Evolutionary conservation across 2,329 filamentous ascomycete genomes (phyloP).

Genomic region (Ophiostoma novo-ulmi): DNA sequence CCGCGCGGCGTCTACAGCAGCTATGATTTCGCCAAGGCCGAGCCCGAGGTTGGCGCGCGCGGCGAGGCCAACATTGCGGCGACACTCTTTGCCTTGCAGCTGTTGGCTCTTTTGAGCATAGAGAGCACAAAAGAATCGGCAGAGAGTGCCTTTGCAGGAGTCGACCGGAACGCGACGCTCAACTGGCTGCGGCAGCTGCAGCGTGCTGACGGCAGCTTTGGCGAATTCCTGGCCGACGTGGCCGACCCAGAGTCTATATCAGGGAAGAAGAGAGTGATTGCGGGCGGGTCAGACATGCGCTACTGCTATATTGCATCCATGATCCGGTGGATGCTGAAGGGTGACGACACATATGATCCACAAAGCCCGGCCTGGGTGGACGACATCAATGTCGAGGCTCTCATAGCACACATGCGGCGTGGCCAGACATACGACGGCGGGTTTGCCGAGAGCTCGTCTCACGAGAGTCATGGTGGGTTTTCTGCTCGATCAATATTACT

Average conservation of each 20-base stretch:
- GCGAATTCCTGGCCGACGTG: conserved; percentile 63
- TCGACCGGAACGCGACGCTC: conserved; percentile 64
- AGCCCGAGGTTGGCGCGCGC: conserved; percentile 39
- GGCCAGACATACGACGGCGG: conserved; percentile 76
- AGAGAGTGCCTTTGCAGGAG: conserved; percentile 50
- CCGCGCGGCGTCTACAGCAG: conserved; percentile 33
- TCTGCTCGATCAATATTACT: not conserved
- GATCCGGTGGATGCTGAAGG: conserved; percentile 75
- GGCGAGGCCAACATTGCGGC: conserved; percentile 70
- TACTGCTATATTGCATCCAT: conserved; percentile 82
- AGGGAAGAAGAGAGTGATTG: conserved; percentile 44
- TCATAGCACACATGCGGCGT: conserved; percentile 63
- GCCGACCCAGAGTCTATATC: conserved; percentile 15
- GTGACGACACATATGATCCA: conserved; percentile 41
- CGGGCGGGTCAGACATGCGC: conserved; percentile 77
- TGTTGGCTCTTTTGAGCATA: conserved; percentile 53
- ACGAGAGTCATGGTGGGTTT: conserved; percentile 72
- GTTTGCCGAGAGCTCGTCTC: conserved; percentile 68
- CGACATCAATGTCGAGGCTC: conserved; percentile 68
- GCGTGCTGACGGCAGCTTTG: conserved; percentile 82
- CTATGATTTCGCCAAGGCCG: conserved; percentile 38
- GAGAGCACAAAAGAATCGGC: not conserved
- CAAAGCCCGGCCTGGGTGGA: conserved; percentile 51
- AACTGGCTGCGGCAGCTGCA: conserved; percentile 73
- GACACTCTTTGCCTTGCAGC: conserved; percentile 80